Evolutionary conservation across 805 yeast genomes (phyloP).

Genomic region (Kuraishia borneana): DNA sequence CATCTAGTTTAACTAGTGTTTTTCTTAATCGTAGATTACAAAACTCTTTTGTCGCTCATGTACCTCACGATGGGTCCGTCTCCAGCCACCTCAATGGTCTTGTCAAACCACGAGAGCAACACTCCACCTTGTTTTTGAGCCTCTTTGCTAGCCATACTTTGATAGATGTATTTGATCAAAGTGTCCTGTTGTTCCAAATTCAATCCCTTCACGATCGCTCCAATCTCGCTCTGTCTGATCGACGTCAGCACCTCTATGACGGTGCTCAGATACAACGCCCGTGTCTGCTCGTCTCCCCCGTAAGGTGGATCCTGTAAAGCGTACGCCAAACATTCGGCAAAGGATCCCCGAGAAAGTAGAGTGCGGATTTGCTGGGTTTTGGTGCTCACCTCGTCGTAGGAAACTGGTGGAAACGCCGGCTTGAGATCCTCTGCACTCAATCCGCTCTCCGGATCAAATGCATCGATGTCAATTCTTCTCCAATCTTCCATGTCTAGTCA

Average conservation of each 20-base stretch:
- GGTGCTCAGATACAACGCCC: constrained; percentile 35
- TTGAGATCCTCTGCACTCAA: constrained; percentile 53
- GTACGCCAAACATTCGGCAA: constrained; percentile 49
- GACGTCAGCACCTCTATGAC: constrained; percentile 66
- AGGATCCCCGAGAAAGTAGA: constrained; percentile 61
- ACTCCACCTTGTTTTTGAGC: constrained; percentile 84
- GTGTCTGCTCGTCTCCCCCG: constrained; percentile 53
- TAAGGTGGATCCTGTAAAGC: constrained; percentile 75
- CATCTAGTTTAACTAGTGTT: too few relatives aligned
- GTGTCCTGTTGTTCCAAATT: constrained; percentile 59
- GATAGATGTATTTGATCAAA: constrained; percentile 75
- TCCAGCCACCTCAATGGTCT: constrained; percentile 74
- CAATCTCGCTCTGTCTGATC: constrained; percentile 58
- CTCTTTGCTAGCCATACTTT: constrained; percentile 66
- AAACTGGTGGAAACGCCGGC: constrained; percentile 40
- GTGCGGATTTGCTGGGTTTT: constrained; percentile 49
- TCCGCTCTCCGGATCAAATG: constrained; percentile 73
- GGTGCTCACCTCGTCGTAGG: constrained; percentile 41
- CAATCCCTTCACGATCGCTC: constrained; percentile 47
- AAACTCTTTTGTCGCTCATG: constrained; percentile 75
- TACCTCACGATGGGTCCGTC: constrained; percentile 83
- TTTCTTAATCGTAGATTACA: constrained; percentile 21
- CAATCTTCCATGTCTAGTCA: constrained; percentile 77
- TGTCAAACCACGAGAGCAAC: constrained; percentile 85
- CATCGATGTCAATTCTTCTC: constrained; percentile 94